Evolutionary conservation across 129 eudicot genomes (phyloP), one percentile per base, ranked within the genome.

Genomic region (Tagetes erecta): DNA sequence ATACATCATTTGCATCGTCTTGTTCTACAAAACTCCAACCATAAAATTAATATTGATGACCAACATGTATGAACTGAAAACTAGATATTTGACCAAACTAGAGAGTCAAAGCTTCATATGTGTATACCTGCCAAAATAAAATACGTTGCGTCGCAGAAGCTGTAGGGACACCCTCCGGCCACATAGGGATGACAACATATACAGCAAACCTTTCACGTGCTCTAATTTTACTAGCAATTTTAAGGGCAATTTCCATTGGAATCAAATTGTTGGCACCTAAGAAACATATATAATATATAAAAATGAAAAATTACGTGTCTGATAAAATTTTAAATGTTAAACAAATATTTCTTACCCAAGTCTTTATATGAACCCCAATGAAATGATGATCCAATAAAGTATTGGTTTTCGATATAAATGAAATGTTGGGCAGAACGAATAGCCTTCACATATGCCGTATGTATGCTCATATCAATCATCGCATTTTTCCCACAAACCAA

Each of bases 1-100:
- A 59, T 92, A 92, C 98, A 92, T 92, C 98, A 92, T 92, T 92
- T 89, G 96, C 96, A 92, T 92, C 35, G 98, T 93, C 81, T 90
- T 93, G 56, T 93, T 81, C 97, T 93, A 88, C 63, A 67, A 70
- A 56, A 31, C 67, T 30, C 57, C 2, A 71, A 65, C 10, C 27
- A 20, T 20, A 20, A 20, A 20, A 20, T 20, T 20, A 20, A 20
- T 20, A 20, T 20, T 20, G 27, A 20, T 20, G n/a, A 36, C 36
- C 62, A 70, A 36, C 8, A 70, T 35, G 46, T n/a, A 64, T 64
- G 49, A 40, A 64, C 11, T 13, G 50, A 64, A 38, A 64, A 38
- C 41, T 71, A 5, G 20, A n/a, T 2, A 40, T 40, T 31, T 56
- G 76, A 40, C 52, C 67, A 40, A 71, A 71, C 53, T 53, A 14